Evolutionary conservation across 495 filamentous ascomycete genomes (phyloP).

Genomic region (Podospora appendiculata): DNA sequence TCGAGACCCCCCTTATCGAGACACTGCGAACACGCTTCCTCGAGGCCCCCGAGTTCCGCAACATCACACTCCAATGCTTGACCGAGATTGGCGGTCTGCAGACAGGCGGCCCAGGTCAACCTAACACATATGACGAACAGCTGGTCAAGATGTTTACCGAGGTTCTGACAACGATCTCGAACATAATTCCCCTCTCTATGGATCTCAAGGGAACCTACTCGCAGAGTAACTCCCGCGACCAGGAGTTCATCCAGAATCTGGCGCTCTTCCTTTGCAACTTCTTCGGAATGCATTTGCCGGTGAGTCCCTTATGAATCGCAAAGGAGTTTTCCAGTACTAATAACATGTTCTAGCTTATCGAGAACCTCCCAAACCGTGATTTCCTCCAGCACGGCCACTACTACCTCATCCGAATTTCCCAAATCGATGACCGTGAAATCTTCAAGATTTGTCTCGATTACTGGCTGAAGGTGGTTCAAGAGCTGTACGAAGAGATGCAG

Average conservation of each 20-base stretch:
- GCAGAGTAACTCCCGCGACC: conserved; percentile 83
- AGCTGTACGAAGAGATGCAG: conserved; percentile 99
- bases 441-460: conserved; percentile 99
- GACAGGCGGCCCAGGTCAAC: conserved; percentile 53
- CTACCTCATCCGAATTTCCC: conserved; percentile 94
- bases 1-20: conserved; percentile 94
- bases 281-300: conserved; percentile 82
- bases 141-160: conserved; percentile 96
- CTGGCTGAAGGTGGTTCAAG: conserved; percentile 97
- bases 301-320: conserved; percentile 40
- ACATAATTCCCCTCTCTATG: conserved; percentile 80
- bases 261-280: conserved; percentile 95
- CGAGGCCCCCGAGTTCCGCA: conserved; percentile 86
- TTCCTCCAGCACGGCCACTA: conserved; percentile 93
- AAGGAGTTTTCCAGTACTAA: conserved; percentile 1
- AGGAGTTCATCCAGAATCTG: conserved; percentile 96
- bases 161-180: conserved; percentile 78
- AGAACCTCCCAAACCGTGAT: conserved; percentile 89
- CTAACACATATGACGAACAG: conserved; percentile 83
- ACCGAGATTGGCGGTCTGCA: conserved; percentile 94
- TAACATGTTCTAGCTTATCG: conserved; percentile 62
- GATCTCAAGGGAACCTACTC: conserved; percentile 86
- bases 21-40: conserved; percentile 86
- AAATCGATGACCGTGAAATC: conserved; percentile 97
- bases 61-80: conserved; percentile 91